Evolutionary conservation across 2,329 filamentous ascomycete genomes (phyloP).

Genomic region (Colletotrichum viniferum): DNA sequence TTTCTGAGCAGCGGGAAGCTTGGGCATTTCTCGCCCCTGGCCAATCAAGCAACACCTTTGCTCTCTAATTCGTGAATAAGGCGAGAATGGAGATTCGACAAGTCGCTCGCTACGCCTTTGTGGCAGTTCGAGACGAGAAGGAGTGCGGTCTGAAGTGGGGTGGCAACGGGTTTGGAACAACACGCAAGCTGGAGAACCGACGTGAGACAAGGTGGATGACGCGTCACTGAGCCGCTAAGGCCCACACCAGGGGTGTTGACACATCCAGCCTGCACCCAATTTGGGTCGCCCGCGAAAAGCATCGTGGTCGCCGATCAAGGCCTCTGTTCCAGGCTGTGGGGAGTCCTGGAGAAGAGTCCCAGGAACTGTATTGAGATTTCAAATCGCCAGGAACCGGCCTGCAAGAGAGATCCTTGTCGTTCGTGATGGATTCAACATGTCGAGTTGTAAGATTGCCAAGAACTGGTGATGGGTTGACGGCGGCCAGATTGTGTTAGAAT

Average conservation of each 20-base stretch:
- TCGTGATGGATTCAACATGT: not conserved
- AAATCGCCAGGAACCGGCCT: not conserved
- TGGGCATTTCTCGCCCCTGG: not conserved
- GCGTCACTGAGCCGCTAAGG: slow-evolving; percentile 17
- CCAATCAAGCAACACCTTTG: not conserved
- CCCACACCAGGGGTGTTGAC: slow-evolving; percentile 8
- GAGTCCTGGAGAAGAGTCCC: not conserved
- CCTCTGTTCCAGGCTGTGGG: slow-evolving; percentile 11
- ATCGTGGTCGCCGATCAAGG: slow-evolving; percentile 9
- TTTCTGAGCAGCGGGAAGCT: slow-evolving; percentile 2
- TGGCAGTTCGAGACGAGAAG: slow-evolving; percentile 17
- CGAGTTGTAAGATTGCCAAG: not conserved
- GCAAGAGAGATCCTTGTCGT: not conserved
- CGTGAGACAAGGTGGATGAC: slow-evolving; percentile 22
- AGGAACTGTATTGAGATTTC: not conserved
- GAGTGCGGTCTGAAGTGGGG: slow-evolving; percentile 16
- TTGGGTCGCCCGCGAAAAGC: not conserved
- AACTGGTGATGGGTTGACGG: not conserved
- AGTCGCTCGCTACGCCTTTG: not conserved
- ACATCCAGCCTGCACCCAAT: not conserved
- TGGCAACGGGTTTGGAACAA: slow-evolving; percentile 21
- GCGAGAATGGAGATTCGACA: not conserved
- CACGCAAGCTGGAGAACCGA: slow-evolving; percentile 20
- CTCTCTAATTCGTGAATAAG: slow-evolving; percentile 13
- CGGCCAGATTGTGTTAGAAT: not conserved